These are phyloP conservation scores for Saturnispora besseyi DNA, from an alignment of 805 yeast species.

Conservation along the genomic window DNA sequence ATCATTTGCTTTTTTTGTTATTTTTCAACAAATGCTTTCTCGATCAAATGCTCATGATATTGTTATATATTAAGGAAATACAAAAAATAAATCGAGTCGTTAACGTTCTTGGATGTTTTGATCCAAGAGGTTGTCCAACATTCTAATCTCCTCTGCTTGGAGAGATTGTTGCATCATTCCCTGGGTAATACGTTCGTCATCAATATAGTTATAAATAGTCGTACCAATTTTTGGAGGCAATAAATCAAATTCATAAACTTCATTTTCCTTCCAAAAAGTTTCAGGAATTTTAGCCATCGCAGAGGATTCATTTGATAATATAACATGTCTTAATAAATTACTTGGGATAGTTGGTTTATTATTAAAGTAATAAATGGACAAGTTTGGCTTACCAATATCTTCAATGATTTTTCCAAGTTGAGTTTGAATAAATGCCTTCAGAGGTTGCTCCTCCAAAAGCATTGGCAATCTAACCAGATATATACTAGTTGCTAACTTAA, in stretches of 20 bases:
- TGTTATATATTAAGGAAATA: background rate
- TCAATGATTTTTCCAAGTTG: slow-evolving; percentile 16
- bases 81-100: background rate
- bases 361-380: slow-evolving; percentile 15
- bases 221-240: slow-evolving; percentile 54
- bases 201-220: slow-evolving; percentile 35
- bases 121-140: slow-evolving; percentile 18
- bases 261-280: slow-evolving; percentile 49
- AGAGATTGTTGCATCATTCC: slow-evolving; percentile 26
- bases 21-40: background rate
- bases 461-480: slow-evolving; percentile 48
- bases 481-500: slow-evolving; percentile 41
- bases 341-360: slow-evolving; percentile 37
- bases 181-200: slow-evolving; percentile 37
- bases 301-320: slow-evolving; percentile 61
- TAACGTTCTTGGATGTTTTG: slow-evolving; percentile 11
- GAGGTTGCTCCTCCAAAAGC: slow-evolving; percentile 43
- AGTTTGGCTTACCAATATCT: slow-evolving; percentile 12
- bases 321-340: slow-evolving; percentile 57
- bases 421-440: slow-evolving; percentile 32
- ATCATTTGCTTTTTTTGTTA: background rate
- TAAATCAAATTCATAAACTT: slow-evolving; percentile 62
- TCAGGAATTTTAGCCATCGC: slow-evolving; percentile 64
- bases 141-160: slow-evolving; percentile 21
- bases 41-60: background rate